Percentiles rank a stretch among this genome's conserved stretches.
Evolutionary conservation across 148 eudicot species (phyloP).

Genomic region (Spergularia bocconei): DNA sequence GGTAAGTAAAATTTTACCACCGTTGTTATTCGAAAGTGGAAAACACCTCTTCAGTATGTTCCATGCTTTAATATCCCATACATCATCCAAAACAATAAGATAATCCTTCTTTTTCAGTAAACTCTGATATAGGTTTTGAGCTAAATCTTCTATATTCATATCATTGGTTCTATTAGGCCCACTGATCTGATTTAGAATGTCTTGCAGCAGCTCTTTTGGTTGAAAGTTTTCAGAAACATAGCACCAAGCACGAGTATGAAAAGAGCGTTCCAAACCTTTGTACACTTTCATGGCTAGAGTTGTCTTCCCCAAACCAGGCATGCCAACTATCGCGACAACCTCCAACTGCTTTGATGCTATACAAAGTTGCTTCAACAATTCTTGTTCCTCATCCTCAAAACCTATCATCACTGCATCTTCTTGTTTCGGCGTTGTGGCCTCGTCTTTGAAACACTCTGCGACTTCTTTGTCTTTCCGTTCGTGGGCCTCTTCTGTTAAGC

Average conservation of each 20-base stretch:
- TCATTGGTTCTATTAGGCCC: neutral
- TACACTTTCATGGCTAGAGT: conserved; percentile 5
- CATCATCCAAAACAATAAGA: conserved; percentile 11
- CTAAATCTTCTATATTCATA: neutral
- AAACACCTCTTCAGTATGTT: neutral
- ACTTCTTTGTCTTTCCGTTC: neutral
- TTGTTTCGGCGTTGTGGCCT: too few relatives aligned
- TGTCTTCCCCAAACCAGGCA: conserved; percentile 13
- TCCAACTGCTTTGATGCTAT: neutral
- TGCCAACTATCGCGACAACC: neutral
- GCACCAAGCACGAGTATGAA: neutral
- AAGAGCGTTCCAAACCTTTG: neutral
- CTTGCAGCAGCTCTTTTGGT: neutral
- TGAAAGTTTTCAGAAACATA: conserved; percentile 5
- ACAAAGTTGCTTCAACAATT: neutral
- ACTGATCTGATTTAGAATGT: neutral
- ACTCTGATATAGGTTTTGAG: neutral
- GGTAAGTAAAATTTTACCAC: neutral
- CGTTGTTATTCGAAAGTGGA: neutral
- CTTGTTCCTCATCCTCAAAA: neutral
- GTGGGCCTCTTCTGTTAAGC: neutral
- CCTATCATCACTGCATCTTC: neutral
- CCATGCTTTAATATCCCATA: conserved; percentile 14
- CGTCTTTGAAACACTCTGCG: too few relatives aligned
- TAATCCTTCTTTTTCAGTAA: conserved; percentile 11